A percentile compares a stretch with the other conserved stretches of the same genome.
Conservation (phyloP, 140 eudicot genomes). For the Senecio squalidus region DNA sequence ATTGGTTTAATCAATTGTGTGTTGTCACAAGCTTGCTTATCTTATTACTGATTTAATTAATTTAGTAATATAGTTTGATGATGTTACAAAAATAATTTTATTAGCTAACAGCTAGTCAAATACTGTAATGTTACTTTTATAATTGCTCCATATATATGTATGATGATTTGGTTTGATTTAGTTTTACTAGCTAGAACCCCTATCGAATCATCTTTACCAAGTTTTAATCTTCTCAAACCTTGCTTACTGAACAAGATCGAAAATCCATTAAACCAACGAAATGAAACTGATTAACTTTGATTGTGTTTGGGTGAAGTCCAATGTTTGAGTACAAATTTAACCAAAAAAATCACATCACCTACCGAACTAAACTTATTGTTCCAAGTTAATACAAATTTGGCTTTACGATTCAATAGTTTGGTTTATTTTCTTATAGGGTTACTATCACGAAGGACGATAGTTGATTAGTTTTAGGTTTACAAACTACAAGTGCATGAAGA, state of each 20-base stretch:
- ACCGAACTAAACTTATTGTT: not conserved
- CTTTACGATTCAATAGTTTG: not conserved
- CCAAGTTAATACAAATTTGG: no score
- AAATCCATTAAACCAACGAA: not conserved
- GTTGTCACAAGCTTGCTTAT: not conserved
- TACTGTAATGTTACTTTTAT: no score
- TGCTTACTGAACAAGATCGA: not conserved
- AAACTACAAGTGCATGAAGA: not conserved
- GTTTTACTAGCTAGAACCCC: no score
- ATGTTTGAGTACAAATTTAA: not conserved
- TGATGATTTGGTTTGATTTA: no score
- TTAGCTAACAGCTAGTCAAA: no score
- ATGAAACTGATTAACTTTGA: not conserved
- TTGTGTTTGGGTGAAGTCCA: not conserved
- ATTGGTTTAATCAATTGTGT: no score
- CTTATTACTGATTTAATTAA: no score
- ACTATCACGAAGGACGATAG: not conserved
- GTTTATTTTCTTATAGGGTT: not conserved
- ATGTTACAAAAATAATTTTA: no score
- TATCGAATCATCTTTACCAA: no score
- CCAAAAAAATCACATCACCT: no score
- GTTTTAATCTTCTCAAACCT: not conserved
- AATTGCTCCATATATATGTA: no score
- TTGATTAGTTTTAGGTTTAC: slow-evolving; percentile 1
- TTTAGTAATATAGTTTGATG: no score